These are phyloP conservation scores for Phyllosticta citrichinensis DNA, from an alignment of 2,329 filamentous ascomycete species.

Conservation along the genomic window DNA sequence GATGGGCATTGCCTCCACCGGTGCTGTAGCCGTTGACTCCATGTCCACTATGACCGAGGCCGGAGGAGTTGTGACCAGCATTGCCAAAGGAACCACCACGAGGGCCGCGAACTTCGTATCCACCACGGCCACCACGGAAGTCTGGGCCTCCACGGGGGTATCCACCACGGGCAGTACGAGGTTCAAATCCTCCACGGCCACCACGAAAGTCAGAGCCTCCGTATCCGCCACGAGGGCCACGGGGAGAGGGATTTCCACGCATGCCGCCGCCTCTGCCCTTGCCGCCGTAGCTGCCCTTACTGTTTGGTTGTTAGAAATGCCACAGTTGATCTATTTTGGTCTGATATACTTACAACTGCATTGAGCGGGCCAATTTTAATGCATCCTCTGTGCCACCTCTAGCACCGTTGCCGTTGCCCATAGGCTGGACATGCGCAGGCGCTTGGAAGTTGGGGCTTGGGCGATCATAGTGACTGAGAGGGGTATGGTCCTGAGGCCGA, in stretches of 20 bases:
- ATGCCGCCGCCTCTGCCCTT: not conserved
- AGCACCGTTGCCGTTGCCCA: not conserved
- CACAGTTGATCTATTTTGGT: not conserved
- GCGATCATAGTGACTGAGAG: not conserved
- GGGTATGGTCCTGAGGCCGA: not conserved
- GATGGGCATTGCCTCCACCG: too few species aligned
- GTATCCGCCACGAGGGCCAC: not conserved
- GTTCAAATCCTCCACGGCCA: not conserved
- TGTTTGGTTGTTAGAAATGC: not conserved
- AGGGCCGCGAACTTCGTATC: not conserved
- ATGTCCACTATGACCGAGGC: not conserved
- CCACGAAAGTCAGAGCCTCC: not conserved
- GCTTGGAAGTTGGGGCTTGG: not conserved
- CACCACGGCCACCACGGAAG: not conserved
- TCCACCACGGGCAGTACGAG: not conserved
- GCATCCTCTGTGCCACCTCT: not conserved
- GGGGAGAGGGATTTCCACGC: not conserved
- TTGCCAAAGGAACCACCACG: not conserved
- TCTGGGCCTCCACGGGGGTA: not conserved
- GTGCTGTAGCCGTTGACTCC: not conserved
- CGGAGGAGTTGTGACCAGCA: not conserved
- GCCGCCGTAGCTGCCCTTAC: not conserved
- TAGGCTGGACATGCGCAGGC: not conserved
- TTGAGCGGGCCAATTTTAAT: not conserved
- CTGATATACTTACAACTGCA: not conserved